phyloP scores from a whole-genome alignment of 164 flowering plant genomes.

The Protea cynaroides region DNA sequence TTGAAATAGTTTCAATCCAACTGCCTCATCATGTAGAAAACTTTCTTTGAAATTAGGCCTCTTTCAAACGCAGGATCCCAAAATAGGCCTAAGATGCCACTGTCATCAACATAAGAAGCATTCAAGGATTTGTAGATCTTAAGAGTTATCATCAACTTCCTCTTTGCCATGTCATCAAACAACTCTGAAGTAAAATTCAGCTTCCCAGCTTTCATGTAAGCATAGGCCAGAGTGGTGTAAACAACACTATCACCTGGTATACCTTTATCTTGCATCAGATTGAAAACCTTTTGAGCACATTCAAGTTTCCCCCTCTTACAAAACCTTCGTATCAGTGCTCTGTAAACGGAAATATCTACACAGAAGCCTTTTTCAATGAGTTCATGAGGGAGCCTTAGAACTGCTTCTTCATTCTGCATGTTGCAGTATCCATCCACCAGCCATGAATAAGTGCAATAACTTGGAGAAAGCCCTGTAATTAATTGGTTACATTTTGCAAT shows the following conservation, averaged over 20 bases:
- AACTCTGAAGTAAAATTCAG: constrained; percentile 33
- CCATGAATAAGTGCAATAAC: constrained; percentile 74
- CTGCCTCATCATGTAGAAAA: constrained; percentile 27
- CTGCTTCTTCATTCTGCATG: constrained; percentile 38
- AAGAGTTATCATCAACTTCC: constrained; percentile 50
- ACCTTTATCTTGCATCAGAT: constrained; percentile 49
- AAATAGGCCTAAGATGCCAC: constrained; percentile 31
- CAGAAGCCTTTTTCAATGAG: constrained; percentile 38
- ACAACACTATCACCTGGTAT: constrained; percentile 64
- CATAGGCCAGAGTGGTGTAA: constrained; percentile 56
- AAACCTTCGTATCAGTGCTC: constrained; percentile 71
- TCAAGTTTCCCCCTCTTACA: constrained; percentile 59
- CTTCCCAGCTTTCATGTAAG: constrained; percentile 56
- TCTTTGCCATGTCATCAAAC: constrained; percentile 62
- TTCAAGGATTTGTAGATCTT: constrained; percentile 50
- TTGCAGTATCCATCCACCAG: constrained; percentile 71
- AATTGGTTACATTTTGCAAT: constrained; percentile 2
- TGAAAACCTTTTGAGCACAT: constrained; percentile 50
- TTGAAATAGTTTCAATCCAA: background rate
- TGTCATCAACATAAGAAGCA: constrained; percentile 48
- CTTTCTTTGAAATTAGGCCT: constrained; percentile 45
- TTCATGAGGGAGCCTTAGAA: constrained; percentile 49
- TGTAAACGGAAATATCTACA: constrained; percentile 54
- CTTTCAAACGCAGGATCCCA: constrained; percentile 50
- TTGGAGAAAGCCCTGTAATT: constrained; percentile 60